Conservation (phyloP, 2,329 filamentous ascomycete genomes). For the Diaporthe sp. region DNA sequence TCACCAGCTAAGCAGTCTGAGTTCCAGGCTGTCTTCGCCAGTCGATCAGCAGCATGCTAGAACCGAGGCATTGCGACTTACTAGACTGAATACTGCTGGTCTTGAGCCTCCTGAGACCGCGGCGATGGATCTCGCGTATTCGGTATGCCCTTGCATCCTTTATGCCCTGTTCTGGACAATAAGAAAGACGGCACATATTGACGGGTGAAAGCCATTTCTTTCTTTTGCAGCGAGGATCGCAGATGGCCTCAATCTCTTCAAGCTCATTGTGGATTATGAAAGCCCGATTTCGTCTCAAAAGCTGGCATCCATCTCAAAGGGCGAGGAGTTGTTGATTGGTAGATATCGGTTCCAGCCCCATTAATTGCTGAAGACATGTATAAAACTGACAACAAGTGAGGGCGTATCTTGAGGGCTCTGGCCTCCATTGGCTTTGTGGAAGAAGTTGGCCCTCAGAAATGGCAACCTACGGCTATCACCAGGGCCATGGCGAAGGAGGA, state of each 20-base stretch:
- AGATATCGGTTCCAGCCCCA: background rate
- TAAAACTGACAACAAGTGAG: background rate
- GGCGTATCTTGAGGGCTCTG: conserved; percentile 45
- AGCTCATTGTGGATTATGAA: conserved; percentile 41
- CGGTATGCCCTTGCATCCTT: background rate
- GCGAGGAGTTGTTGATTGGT: conserved; percentile 49
- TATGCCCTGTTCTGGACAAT: too few species aligned
- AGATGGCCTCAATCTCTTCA: conserved; percentile 47
- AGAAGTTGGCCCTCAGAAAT: conserved; percentile 45
- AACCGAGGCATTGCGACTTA: background rate
- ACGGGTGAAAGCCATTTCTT: conserved; percentile 42
- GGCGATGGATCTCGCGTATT: background rate
- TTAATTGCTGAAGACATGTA: background rate
- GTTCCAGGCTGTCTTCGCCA: background rate
- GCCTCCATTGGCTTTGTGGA: conserved; percentile 45
- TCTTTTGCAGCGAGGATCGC: conserved; percentile 45
- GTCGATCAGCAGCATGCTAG: background rate
- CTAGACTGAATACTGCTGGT: background rate
- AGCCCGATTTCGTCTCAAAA: conserved; percentile 42
- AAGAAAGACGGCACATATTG: background rate
- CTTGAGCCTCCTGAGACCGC: conserved; percentile 5
- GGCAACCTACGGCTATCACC: conserved; percentile 46
- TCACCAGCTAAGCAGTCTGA: background rate
- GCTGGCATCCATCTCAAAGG: conserved; percentile 44
- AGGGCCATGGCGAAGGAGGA: conserved; percentile 47